Evolutionary conservation across 2,329 filamentous ascomycete genomes (phyloP), one percentile per base, ranked within the genome.

Genomic region (Hawksworthiomyces lignivorus): DNA sequence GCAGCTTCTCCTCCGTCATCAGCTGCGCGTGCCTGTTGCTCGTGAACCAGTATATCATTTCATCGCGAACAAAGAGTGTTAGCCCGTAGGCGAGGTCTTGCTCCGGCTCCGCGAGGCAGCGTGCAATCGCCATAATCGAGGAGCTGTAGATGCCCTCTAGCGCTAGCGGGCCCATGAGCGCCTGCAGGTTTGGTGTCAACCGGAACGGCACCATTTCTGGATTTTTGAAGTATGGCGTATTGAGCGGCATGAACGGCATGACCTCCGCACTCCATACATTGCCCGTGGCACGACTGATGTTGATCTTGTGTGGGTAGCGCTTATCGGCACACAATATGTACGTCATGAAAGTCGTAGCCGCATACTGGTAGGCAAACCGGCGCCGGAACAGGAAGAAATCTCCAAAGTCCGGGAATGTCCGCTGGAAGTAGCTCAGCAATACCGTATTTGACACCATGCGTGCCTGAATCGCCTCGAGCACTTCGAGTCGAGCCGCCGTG

Each of bases 341-440:
- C 4, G 92, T 97, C 84, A 98, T 95, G 67, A 98, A 98, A 1
- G 92, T 95, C 50, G 97, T 75, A 2, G 89, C 80, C 17, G 92
- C 90, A 48, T 95, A 82, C 64, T 98, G 92, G 69, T 97, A 96
- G 18, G 87, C 85, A 66, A 98, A 95, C 51, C 95, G 89, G 45
- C 89, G 82, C 45, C 92, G 85, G 86, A 99, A 99, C 44, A 98
- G 77, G 88, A 90, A 98, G 71, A 97, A 96, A 55, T 96, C 89
- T 34, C 85, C 79, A 62, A 87, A 98, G 49, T 86, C 83, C 22
- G 88, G 84, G 65, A 92, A 97, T 5, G 81, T 85, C 51, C 75
- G 72, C 58, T 89, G 85, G 76, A 96, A 96, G 68, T 90, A 96
- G 51, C 94, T 80, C 41, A 94, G 74, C 18, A 84, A 82, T 46